phyloP scores from a whole-genome alignment of 1,284 basidiomycete genomes.

The Trichosporon inkin region DNA sequence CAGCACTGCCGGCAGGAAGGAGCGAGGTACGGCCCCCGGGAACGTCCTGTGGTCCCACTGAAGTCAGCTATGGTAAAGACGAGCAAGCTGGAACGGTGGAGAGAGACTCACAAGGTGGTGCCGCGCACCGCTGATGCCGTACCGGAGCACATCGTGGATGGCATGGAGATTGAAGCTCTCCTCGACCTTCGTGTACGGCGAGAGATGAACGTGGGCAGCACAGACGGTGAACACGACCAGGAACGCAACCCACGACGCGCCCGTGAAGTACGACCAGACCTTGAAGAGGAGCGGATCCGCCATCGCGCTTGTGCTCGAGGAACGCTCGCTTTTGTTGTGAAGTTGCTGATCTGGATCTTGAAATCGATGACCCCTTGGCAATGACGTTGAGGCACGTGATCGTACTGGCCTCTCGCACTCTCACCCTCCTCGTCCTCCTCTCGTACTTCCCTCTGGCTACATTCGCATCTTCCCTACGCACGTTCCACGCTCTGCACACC shows the following conservation, averaged over 20 bases:
- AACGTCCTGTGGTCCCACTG: conserved; percentile 89
- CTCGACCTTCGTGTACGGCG: conserved; percentile 94
- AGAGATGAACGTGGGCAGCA: conserved; percentile 65
- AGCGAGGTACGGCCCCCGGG: conserved; percentile 82
- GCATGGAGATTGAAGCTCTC: conserved; percentile 96
- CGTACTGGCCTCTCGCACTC: too few relatives aligned
- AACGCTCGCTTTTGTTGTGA: too few relatives aligned
- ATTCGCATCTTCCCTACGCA: too few relatives aligned
- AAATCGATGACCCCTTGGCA: too few relatives aligned
- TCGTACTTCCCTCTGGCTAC: too few relatives aligned
- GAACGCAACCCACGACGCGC: conserved; percentile 50
- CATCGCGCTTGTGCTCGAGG: neutral
- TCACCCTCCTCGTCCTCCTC: too few relatives aligned
- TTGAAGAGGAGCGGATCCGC: neutral
- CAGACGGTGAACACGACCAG: conserved; percentile 58
- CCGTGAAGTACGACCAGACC: neutral
- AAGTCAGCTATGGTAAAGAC: neutral
- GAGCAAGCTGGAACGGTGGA: neutral
- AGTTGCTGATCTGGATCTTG: too few relatives aligned
- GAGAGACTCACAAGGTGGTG: conserved; percentile 16
- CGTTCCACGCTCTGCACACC: too few relatives aligned
- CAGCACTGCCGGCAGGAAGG: conserved; percentile 62
- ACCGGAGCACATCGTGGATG: conserved; percentile 72
- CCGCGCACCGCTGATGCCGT: conserved; percentile 55
- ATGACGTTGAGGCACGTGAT: too few relatives aligned